phyloP scores from a whole-genome alignment of 805 yeast genomes.

The Candida vaughaniae region DNA sequence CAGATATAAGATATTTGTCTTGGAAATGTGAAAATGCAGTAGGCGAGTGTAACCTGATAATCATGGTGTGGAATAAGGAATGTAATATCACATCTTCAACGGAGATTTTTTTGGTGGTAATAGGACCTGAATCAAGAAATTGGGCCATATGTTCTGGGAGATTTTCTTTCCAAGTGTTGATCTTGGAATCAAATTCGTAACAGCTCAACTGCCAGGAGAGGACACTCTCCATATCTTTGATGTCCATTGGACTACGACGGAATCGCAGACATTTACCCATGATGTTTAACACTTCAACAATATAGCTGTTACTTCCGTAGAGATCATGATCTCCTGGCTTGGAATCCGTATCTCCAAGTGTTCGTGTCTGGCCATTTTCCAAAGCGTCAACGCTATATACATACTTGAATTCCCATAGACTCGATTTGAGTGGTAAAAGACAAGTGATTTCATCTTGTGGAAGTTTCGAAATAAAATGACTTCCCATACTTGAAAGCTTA shows the following conservation, averaged over 20 bases:
- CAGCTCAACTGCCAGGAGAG: constrained; percentile 17
- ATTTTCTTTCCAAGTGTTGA: constrained; percentile 14
- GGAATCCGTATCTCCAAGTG: constrained; percentile 2
- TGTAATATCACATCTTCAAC: constrained; percentile 14
- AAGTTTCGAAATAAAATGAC: constrained; percentile 13
- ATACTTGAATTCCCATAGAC: constrained; percentile 9
- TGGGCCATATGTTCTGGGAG: constrained; percentile 9
- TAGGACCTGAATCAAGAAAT: constrained; percentile 10
- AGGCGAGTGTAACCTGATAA: constrained; percentile 16
- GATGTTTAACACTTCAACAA: constrained; percentile 14
- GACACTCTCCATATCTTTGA: constrained; percentile 15
- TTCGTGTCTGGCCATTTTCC: constrained; percentile 9
- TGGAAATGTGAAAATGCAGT: constrained; percentile 16
- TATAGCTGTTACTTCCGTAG: constrained; percentile 13
- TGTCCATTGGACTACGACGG: constrained; percentile 14
- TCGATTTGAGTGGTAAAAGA: constrained; percentile 12
- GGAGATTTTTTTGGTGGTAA: constrained; percentile 1
- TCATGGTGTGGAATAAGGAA: constrained; percentile 16
- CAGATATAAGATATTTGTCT: constrained; percentile 14
- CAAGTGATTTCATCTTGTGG: constrained; percentile 12
- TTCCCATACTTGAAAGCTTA: constrained; percentile 13
- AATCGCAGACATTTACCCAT: constrained; percentile 14
- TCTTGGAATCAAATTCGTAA: constrained; percentile 15
- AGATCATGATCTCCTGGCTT: constrained; percentile 1
- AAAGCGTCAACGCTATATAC: constrained; percentile 5